Evolutionary conservation across 164 flowering plant species (phyloP).

Genomic region (Magnolia kwangsiensis): DNA sequence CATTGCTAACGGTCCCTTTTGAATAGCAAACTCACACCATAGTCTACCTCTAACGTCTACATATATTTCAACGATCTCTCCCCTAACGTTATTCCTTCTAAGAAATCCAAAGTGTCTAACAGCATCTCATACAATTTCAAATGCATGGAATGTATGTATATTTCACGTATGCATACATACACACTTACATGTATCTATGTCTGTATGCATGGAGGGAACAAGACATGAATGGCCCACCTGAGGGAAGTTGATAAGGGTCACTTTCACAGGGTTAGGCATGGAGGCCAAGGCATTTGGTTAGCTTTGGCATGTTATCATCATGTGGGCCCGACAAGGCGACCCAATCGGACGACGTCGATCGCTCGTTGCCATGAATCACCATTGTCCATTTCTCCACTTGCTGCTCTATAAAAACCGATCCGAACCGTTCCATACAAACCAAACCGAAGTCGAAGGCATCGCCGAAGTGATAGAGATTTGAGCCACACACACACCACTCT

Average conservation of each 20-base stretch:
- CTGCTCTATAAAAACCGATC: conserved; percentile 6
- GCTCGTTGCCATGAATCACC: background rate
- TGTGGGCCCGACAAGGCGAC: background rate
- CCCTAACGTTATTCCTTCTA: background rate
- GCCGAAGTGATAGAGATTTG: background rate
- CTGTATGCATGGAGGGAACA: background rate
- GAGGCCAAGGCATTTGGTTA: background rate
- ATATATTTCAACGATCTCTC: background rate
- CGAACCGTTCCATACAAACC: background rate
- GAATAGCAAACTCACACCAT: no score
- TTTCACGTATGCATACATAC: background rate
- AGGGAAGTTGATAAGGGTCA: conserved; percentile 11
- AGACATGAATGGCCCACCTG: conserved; percentile 6
- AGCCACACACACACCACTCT: background rate
- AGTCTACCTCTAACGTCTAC: no score
- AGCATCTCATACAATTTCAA: background rate
- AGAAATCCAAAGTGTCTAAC: background rate
- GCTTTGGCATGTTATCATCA: background rate
- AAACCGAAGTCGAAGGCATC: background rate
- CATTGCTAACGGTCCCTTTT: no score
- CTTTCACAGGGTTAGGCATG: conserved; percentile 8
- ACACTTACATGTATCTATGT: background rate
- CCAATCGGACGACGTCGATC: background rate
- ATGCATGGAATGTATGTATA: background rate
- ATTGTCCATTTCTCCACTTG: background rate